Base-by-base conservation (phyloP, 768 basidiomycete genomes). In the Mycena latifolia region DNA sequence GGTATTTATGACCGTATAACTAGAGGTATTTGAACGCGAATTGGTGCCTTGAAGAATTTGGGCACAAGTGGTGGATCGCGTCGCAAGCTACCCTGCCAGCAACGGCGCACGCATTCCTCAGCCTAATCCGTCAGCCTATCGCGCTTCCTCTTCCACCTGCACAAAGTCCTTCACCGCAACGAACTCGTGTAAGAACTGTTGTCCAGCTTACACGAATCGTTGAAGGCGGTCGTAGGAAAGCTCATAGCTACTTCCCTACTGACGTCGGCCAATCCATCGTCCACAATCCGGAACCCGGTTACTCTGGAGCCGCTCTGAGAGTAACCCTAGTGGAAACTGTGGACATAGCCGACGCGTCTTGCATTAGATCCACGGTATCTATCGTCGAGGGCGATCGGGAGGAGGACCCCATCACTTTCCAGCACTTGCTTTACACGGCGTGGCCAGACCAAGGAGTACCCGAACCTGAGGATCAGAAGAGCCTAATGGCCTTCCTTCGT, bases 371-470 rank as follows among this genome's bases (percentile, higher is more conserved):
- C 76, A 88, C 82, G 24, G 78, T 94, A 5, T 86, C 89, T 1
- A 71, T 92, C 54, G 83, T 46, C 71, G 66, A 67, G 37, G 58
- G 74, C 25, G 72, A 72, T 14, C 74, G 18, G 47, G 24, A 60
- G 25, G 27, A 55, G 31, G 31, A 81, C 43, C 71, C 84, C 22
- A 74, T 88, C 55, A 75, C 82, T 31, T 92, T 94, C 76, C 85
- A 85, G 52, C 94, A 95, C 73, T 69, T 95, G 76, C 76, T 94
- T 35, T 95, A 90, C 72, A 78, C 81, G 22, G 88, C 89, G 3
- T 95, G 94, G 94, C 94, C 94, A 18, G 94, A 95, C 75, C 89
- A 93, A 70, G 92, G 93, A 28, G 87, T 95, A n/a, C 94, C 94
- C 12, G 75, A 83, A 43, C 80, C 80, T 37, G 80, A 86, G 61